Evolutionary conservation across 768 basidiomycete genomes (phyloP).

Genomic region (Cantharellus cinnabarinus): DNA sequence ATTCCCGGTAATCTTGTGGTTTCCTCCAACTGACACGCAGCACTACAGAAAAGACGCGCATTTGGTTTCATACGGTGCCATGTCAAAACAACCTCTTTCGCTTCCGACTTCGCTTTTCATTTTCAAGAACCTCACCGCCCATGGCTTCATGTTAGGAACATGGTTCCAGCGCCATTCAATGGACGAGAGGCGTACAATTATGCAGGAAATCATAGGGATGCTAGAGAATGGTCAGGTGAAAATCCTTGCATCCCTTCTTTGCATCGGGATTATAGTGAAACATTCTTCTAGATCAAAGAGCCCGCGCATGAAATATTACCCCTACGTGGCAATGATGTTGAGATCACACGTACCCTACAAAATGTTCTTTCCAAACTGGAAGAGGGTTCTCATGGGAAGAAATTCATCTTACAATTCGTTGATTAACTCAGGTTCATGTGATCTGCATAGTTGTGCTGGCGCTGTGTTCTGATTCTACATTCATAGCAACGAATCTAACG

Average conservation of each 20-base stretch:
- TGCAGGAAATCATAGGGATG: conserved; percentile 30
- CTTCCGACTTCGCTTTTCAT: conserved; percentile 65
- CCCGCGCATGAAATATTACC: conserved; percentile 51
- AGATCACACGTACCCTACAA: conserved; percentile 18
- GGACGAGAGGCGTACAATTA: conserved; percentile 30
- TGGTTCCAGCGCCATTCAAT: conserved; percentile 38
- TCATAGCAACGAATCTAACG: no score
- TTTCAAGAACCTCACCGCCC: conserved; percentile 59
- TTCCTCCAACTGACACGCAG: background rate
- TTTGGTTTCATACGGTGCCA: conserved; percentile 74
- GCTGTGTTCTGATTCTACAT: no score
- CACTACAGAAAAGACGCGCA: conserved; percentile 29
- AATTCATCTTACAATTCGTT: conserved; percentile 22
- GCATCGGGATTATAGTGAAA: conserved; percentile 3
- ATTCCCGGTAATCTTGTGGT: background rate
- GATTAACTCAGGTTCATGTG: background rate
- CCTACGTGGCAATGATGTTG: conserved; percentile 26
- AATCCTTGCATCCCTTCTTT: background rate
- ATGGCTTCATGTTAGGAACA: conserved; percentile 60
- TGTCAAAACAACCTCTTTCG: conserved; percentile 66
- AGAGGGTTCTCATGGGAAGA: conserved; percentile 27
- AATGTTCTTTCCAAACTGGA: conserved; percentile 18
- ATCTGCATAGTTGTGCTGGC: no score
- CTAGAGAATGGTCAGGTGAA: conserved; percentile 34
- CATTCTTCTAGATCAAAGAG: conserved; percentile 32